These are phyloP conservation scores for Tolypocladium paradoxum DNA, from an alignment of 2,329 filamentous ascomycete genomes.

Conservation along the genomic window DNA sequence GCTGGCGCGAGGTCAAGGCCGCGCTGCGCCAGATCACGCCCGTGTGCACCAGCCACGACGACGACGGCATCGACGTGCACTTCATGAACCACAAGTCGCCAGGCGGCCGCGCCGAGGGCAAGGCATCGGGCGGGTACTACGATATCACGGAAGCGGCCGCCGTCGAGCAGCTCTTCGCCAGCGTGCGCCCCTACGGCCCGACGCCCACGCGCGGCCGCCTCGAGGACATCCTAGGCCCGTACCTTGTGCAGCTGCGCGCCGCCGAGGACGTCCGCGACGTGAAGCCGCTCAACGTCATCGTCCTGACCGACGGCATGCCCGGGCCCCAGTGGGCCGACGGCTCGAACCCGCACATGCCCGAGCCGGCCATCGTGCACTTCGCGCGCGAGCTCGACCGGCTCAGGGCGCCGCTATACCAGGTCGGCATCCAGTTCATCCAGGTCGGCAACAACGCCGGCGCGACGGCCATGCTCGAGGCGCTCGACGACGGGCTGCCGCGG, in stretches of 20 bases:
- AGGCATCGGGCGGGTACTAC: constrained; percentile 45
- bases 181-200: constrained; percentile 49
- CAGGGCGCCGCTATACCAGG: constrained; percentile 65
- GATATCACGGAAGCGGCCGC: constrained; percentile 47
- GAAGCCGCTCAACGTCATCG: constrained; percentile 82
- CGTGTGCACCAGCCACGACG: constrained; percentile 69
- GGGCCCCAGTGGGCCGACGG: constrained; percentile 47
- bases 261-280: constrained; percentile 33
- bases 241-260: constrained; percentile 38
- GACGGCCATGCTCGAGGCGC: constrained; percentile 49
- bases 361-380: constrained; percentile 53
- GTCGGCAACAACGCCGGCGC: constrained; percentile 66
- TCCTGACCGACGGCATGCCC: constrained; percentile 81
- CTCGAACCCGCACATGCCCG: constrained; percentile 29
- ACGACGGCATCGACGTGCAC: constrained; percentile 80
- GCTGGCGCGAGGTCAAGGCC: constrained; percentile 63
- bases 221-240: constrained; percentile 60
- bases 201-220: constrained; percentile 71
- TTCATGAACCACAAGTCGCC: constrained; percentile 63
- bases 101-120: constrained; percentile 21
- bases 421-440: constrained; percentile 95
- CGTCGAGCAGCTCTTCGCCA: constrained; percentile 61
- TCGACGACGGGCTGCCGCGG: constrained; percentile 61
- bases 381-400: constrained; percentile 61
- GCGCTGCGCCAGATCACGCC: constrained; percentile 67